phyloP scores from a whole-genome alignment of 2,329 filamentous ascomycete species.

The Nemania sp. region DNA sequence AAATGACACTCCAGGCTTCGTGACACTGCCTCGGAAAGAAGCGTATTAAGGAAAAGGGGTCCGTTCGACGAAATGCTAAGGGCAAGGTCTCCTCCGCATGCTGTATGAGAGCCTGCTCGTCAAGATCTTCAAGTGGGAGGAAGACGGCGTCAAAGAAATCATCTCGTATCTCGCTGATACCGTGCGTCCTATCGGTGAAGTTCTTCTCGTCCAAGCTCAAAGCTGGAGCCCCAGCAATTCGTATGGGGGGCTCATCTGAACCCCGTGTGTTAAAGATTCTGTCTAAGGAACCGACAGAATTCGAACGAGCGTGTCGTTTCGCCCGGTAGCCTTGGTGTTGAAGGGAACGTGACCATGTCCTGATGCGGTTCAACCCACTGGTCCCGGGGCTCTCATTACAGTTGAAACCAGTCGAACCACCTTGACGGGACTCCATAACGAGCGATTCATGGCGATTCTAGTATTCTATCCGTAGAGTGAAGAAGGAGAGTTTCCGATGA shows the following conservation, averaged over 20 bases:
- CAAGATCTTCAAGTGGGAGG: conserved; percentile 46
- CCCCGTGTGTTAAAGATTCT: conserved; percentile 38
- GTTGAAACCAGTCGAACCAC: not conserved
- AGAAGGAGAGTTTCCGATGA: not conserved
- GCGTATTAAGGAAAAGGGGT: conserved; percentile 51
- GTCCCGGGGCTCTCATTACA: not conserved
- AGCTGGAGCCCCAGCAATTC: conserved; percentile 18
- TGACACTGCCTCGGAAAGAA: conserved; percentile 55
- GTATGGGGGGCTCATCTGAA: conserved; percentile 18
- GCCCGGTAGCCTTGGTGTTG: conserved; percentile 29
- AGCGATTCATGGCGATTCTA: not conserved
- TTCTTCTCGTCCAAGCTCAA: conserved; percentile 35
- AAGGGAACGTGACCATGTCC: conserved; percentile 29
- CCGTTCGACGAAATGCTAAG: conserved; percentile 49
- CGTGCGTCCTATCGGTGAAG: conserved; percentile 48
- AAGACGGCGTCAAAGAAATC: conserved; percentile 56
- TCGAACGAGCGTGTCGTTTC: conserved; percentile 25
- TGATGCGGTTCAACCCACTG: not conserved
- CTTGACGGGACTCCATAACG: conserved; percentile 14
- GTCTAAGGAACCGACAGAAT: conserved; percentile 38
- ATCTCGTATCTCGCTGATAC: conserved; percentile 50
- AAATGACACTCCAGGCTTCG: conserved; percentile 48
- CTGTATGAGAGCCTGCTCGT: conserved; percentile 46
- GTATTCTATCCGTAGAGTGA: not conserved
- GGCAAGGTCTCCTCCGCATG: conserved; percentile 53